These are phyloP conservation scores for Phialophora chinensis DNA, from an alignment of 2,329 filamentous ascomycete genomes.

Conservation along the genomic window DNA sequence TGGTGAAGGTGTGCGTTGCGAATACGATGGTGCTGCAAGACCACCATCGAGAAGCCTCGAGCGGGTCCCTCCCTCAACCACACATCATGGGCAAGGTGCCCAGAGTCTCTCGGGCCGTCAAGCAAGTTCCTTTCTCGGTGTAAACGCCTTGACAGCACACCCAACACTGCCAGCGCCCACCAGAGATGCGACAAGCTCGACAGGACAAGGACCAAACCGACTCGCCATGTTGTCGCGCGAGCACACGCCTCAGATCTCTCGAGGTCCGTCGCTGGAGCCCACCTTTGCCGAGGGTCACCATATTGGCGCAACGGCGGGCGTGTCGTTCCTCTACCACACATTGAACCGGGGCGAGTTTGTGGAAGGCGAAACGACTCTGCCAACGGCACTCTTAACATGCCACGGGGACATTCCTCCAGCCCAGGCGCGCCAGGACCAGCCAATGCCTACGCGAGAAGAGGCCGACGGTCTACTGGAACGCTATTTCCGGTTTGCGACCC, in stretches of 20 bases:
- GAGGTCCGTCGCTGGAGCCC: conserved; percentile 32
- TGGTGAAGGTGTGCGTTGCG: conserved; percentile 34
- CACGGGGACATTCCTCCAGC: conserved; percentile 53
- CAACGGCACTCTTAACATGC: conserved; percentile 41
- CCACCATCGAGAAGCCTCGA: neutral
- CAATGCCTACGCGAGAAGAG: conserved; percentile 45
- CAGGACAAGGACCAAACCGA: neutral
- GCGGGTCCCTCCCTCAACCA: neutral
- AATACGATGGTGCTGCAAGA: conserved; percentile 32
- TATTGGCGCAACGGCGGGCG: conserved; percentile 55
- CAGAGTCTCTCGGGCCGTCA: neutral
- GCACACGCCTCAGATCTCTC: conserved; percentile 12
- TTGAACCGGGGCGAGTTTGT: conserved; percentile 52
- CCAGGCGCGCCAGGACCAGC: conserved; percentile 40
- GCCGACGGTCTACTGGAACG: conserved; percentile 51
- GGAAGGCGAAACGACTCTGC: conserved; percentile 49
- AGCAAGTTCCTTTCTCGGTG: neutral
- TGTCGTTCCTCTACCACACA: conserved; percentile 66
- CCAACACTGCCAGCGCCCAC: neutral
- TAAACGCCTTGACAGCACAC: too few species aligned
- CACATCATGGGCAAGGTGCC: neutral
- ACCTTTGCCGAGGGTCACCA: conserved; percentile 53
- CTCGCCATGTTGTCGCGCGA: neutral
- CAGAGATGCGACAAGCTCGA: neutral
- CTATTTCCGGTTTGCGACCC: conserved; percentile 63